Conservation (phyloP, 176 grass and related monocot species). For the Saccharum officinarum region DNA sequence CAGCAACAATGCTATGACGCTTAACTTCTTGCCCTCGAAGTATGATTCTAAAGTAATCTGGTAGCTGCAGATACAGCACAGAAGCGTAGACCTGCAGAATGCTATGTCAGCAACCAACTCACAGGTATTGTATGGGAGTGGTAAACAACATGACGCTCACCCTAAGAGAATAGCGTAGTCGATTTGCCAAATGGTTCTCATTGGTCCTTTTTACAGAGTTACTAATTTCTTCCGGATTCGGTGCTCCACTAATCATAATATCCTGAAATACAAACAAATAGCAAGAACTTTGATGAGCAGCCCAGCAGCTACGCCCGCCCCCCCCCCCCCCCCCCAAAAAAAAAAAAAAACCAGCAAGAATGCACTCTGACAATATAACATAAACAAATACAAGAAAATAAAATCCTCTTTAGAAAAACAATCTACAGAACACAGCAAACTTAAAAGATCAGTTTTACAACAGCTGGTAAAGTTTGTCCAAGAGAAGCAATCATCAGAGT, state of each 20-base stretch:
- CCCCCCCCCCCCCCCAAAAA: no score
- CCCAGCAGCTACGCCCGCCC: no score
- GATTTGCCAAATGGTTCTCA: slow-evolving; percentile 57
- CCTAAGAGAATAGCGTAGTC: slow-evolving; percentile 60
- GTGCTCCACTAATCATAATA: slow-evolving; percentile 63
- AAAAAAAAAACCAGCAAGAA: not conserved
- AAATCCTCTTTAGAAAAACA: slow-evolving; percentile 2
- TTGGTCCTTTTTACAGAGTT: slow-evolving; percentile 38
- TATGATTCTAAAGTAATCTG: slow-evolving; percentile 55
- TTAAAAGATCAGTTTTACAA: not conserved
- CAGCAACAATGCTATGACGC: slow-evolving; percentile 44
- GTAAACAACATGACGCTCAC: slow-evolving; percentile 26
- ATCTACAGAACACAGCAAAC: not conserved
- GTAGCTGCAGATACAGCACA: slow-evolving; percentile 58
- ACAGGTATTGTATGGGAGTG: not conserved
- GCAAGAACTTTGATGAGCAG: not conserved
- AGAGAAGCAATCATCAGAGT: slow-evolving; percentile 2
- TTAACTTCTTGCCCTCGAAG: slow-evolving; percentile 52
- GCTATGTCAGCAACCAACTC: slow-evolving; percentile 14
- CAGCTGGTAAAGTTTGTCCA: not conserved
- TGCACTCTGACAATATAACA: not conserved
- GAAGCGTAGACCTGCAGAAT: slow-evolving; percentile 59
- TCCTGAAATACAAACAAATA: slow-evolving; percentile 47
- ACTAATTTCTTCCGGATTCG: slow-evolving; percentile 34
- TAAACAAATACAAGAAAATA: not conserved